phyloP scores from a whole-genome alignment of 1,139 yeast genomes.

The Magnusiomyces clavatus region DNA sequence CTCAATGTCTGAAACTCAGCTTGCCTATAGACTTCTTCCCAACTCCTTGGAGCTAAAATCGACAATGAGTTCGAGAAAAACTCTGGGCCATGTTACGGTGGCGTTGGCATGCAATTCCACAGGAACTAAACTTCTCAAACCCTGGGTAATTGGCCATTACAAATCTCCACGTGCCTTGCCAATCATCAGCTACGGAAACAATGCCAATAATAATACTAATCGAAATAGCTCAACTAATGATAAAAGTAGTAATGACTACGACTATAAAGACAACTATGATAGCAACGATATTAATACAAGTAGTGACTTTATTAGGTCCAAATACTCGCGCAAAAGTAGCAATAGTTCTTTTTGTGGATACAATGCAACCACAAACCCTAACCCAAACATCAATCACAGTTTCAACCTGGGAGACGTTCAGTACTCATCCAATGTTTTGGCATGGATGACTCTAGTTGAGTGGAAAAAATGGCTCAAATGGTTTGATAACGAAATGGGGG shows the following conservation, averaged over 20 bases:
- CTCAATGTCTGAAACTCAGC: slow-evolving; percentile 12
- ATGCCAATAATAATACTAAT: background rate
- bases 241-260: no score
- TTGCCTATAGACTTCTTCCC: slow-evolving; percentile 5
- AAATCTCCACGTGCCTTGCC: slow-evolving; percentile 9
- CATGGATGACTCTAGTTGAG: slow-evolving; percentile 13
- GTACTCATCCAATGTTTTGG: slow-evolving; percentile 12
- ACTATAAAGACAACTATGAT: no score
- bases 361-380: background rate
- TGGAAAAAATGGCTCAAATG: slow-evolving; percentile 13
- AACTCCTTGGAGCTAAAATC: background rate
- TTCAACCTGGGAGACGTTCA: background rate
- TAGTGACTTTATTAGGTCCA: no score
- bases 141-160: slow-evolving; percentile 14
- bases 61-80: background rate
- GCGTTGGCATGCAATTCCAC: slow-evolving; percentile 12
- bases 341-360: background rate
- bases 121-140: slow-evolving; percentile 11
- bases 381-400: background rate
- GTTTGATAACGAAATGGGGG: slow-evolving; percentile 12
- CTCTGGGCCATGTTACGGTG: slow-evolving; percentile 7
- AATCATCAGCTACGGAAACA: slow-evolving; percentile 6
- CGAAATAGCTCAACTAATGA: no score
- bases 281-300: no score
- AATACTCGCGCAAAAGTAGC: background rate